phyloP scores from a whole-genome alignment of 2,329 filamentous ascomycete species.

The Talaromyces sp. region DNA sequence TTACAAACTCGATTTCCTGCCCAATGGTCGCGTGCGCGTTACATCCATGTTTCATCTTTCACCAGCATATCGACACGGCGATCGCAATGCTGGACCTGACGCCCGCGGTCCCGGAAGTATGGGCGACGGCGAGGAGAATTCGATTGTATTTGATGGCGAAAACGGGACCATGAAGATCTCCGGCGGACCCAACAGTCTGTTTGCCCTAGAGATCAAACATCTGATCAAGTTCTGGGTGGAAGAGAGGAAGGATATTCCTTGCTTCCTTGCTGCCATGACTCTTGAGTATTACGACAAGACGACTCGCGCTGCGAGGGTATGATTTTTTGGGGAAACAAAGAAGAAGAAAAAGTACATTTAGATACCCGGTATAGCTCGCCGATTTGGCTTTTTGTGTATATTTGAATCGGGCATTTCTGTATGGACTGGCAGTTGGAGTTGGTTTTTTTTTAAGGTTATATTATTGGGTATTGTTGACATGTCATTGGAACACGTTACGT shows the following conservation, averaged over 20 bases:
- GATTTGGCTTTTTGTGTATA: background rate
- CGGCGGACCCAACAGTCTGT: constrained; percentile 79
- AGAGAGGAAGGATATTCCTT: constrained; percentile 87
- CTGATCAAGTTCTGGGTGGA: constrained; percentile 95
- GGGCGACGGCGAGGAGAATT: constrained; percentile 50
- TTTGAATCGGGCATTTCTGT: background rate
- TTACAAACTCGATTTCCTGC: constrained; percentile 92
- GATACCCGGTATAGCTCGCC: background rate
- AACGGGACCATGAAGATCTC: constrained; percentile 97
- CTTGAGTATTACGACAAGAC: constrained; percentile 81
- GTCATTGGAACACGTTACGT: background rate
- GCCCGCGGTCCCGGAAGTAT: constrained; percentile 37
- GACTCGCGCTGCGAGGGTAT: constrained; percentile 34
- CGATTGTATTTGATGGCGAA: constrained; percentile 82
- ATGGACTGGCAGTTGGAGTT: background rate
- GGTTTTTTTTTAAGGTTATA: background rate
- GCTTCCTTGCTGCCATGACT: constrained; percentile 85
- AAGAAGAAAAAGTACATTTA: background rate
- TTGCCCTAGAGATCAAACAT: constrained; percentile 78
- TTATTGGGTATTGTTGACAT: background rate
- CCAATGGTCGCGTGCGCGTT: constrained; percentile 93
- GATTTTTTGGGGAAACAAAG: background rate
- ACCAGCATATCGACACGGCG: constrained; percentile 39
- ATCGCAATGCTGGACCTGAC: constrained; percentile 53
- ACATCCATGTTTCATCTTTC: constrained; percentile 79